These are phyloP conservation scores for Closterium sp. DNA, from an alignment of 139 green algal genomes.

Conservation along the genomic window DNA sequence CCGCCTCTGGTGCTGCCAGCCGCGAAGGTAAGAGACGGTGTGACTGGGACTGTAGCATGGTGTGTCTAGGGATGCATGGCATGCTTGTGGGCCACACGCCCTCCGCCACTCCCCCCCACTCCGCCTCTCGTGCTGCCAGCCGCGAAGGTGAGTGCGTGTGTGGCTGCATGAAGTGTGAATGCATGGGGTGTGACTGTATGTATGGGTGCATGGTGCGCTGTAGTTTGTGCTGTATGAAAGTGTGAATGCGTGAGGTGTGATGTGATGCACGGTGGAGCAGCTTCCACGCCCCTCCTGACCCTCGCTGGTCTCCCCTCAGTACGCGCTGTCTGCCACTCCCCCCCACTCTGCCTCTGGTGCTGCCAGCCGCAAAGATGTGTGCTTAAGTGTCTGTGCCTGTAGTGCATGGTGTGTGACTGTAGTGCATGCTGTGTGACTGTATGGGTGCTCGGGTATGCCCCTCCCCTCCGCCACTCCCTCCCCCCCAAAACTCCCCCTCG, in stretches of 20 bases:
- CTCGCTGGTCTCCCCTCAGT: slow-evolving; percentile 5
- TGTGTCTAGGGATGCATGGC: no score
- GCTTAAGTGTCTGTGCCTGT: background rate
- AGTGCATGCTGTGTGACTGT: background rate
- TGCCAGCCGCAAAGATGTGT: background rate
- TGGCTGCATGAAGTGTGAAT: no score
- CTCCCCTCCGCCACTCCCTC: background rate
- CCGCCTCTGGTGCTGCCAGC: background rate
- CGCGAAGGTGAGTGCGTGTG: no score
- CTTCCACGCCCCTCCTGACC: slow-evolving; percentile 10
- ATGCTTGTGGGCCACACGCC: no score
- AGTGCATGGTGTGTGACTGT: background rate
- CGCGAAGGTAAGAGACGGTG: background rate
- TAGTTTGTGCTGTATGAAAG: background rate
- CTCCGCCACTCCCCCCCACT: no score
- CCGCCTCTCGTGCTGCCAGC: no score
- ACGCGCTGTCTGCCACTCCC: slow-evolving; percentile 10
- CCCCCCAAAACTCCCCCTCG: slow-evolving; percentile 3
- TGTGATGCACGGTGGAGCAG: background rate
- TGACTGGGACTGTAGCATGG: background rate
- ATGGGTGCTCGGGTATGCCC: no score
- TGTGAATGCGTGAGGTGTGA: background rate
- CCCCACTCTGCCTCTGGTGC: slow-evolving; percentile 4
- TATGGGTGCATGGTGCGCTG: no score
- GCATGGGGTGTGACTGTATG: no score